These are phyloP conservation scores for Ceratocystiopsis minuta DNA, from an alignment of 2,329 filamentous ascomycete genomes.

Conservation along the genomic window DNA sequence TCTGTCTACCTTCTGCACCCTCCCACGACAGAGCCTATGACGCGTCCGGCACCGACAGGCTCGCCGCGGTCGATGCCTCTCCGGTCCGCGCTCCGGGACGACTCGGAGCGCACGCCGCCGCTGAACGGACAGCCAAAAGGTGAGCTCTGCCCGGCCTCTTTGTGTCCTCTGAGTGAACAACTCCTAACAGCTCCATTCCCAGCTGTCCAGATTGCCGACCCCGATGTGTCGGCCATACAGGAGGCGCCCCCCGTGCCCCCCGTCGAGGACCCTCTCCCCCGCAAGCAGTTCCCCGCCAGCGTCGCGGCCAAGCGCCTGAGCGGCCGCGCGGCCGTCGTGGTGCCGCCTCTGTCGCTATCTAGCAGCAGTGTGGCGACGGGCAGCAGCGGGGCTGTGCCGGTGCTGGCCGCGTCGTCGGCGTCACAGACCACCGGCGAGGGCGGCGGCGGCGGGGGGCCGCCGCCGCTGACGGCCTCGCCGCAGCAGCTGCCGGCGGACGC, in stretches of 20 bases:
- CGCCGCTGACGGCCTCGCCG: constrained; percentile 8
- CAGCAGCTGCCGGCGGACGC: constrained; percentile 15
- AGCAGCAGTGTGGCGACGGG: too few relatives aligned
- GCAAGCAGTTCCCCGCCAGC: constrained; percentile 27
- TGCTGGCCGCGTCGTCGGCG: constrained; percentile 23
- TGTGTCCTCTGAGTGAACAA: not conserved
- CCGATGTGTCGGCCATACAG: constrained; percentile 14
- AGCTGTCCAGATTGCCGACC: constrained; percentile 43
- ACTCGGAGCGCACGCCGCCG: constrained; percentile 8
- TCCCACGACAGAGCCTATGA: too few relatives aligned
- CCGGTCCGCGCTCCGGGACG: constrained; percentile 21
- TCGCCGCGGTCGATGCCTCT: constrained; percentile 14
- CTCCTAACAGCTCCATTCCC: not conserved
- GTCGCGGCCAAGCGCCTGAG: constrained; percentile 24
- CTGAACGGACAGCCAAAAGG: constrained; percentile 7
- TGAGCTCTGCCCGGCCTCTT: not conserved
- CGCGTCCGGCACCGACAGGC: not conserved
- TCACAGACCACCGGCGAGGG: too few relatives aligned
- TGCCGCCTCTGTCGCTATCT: too few relatives aligned
- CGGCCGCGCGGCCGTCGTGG: constrained; percentile 19
- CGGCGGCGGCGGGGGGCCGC: too few relatives aligned
- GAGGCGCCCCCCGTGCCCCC: constrained; percentile 6
- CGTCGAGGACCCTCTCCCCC: constrained; percentile 19
- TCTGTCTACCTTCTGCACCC: too few relatives aligned
- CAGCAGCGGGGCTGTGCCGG: too few relatives aligned